phyloP scores from a whole-genome alignment of 352 stramenopile species.

The Globisporangium polare region DNA sequence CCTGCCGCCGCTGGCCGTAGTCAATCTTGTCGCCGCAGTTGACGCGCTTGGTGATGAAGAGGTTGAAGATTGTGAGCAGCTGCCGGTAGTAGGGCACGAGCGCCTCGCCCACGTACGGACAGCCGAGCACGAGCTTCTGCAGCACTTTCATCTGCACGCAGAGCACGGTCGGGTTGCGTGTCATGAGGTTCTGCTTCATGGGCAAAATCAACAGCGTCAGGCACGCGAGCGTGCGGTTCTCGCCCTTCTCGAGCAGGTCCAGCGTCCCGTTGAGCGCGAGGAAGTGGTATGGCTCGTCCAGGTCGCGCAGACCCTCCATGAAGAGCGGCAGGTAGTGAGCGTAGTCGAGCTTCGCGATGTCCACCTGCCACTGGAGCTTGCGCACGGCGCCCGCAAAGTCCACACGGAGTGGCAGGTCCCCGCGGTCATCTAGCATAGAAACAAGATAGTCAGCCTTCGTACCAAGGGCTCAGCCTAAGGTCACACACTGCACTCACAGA shows the following conservation, averaged over 20 bases:
- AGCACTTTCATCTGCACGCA: slow-evolving; percentile 79
- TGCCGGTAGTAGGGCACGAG: slow-evolving; percentile 92
- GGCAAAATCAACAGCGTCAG: slow-evolving; percentile 48
- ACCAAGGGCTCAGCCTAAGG: neutral
- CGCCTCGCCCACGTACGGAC: slow-evolving; percentile 78
- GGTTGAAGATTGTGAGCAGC: slow-evolving; percentile 90
- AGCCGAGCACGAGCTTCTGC: slow-evolving; percentile 63
- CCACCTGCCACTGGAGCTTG: slow-evolving; percentile 69
- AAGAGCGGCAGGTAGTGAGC: slow-evolving; percentile 89
- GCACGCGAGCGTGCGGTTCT: slow-evolving; percentile 56
- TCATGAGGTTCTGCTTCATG: slow-evolving; percentile 89
- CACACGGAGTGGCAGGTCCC: slow-evolving; percentile 65
- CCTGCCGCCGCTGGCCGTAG: slow-evolving; percentile 86
- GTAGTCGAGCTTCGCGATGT: slow-evolving; percentile 76
- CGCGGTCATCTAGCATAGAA: slow-evolving; percentile 49
- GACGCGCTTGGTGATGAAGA: slow-evolving; percentile 89
- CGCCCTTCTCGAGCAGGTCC: slow-evolving; percentile 79
- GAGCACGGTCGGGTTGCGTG: slow-evolving; percentile 62
- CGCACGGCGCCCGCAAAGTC: slow-evolving; percentile 72
- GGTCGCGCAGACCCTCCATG: slow-evolving; percentile 89
- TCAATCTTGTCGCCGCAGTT: slow-evolving; percentile 94
- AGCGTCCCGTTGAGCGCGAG: slow-evolving; percentile 71
- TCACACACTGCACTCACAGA: slow-evolving; percentile 41
- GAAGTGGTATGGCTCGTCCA: slow-evolving; percentile 84
- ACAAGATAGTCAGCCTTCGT: neutral